A percentile compares a stretch with the other conserved stretches of the same genome.
Conservation (phyloP, 2,329 filamentous ascomycete genomes). For the Aspergillus pseudonomiae region DNA sequence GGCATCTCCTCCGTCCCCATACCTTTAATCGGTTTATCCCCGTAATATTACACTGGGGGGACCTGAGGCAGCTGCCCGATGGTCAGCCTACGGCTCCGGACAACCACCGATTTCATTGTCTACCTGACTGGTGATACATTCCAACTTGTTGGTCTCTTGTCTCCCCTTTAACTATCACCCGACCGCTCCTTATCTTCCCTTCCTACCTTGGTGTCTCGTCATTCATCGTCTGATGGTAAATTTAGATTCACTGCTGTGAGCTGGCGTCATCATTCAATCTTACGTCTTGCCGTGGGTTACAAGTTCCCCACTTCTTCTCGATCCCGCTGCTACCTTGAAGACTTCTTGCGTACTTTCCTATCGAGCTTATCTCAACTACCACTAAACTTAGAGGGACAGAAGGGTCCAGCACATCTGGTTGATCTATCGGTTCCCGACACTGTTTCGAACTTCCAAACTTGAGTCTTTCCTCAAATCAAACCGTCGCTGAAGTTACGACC, state of each 20-base stretch:
- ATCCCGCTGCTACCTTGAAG: constrained; percentile 10
- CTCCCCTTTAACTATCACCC: background rate
- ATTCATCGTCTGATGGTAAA: constrained; percentile 2
- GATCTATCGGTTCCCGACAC: background rate
- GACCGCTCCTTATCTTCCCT: background rate
- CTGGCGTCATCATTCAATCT: background rate
- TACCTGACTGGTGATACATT: constrained; percentile 3
- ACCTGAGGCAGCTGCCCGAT: constrained; percentile 7
- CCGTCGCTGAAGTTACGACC: constrained; percentile 2
- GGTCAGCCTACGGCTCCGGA: constrained; percentile 1
- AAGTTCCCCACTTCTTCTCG: constrained; percentile 11
- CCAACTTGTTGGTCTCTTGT: background rate
- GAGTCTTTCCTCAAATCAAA: background rate
- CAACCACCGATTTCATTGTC: constrained; percentile 7
- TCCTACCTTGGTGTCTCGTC: background rate
- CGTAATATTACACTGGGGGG: background rate
- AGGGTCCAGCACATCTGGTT: background rate
- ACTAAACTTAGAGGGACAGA: constrained; percentile 1
- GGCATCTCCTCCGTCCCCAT: background rate
- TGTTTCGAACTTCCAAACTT: background rate
- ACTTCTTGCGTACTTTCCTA: background rate
- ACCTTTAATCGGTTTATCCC: background rate
- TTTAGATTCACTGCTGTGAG: background rate
- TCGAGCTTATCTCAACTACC: constrained; percentile 1
- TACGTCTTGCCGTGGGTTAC: background rate